Base-by-base conservation (phyloP, 345 rosid species). In the Gossypium arboreum region DNA sequence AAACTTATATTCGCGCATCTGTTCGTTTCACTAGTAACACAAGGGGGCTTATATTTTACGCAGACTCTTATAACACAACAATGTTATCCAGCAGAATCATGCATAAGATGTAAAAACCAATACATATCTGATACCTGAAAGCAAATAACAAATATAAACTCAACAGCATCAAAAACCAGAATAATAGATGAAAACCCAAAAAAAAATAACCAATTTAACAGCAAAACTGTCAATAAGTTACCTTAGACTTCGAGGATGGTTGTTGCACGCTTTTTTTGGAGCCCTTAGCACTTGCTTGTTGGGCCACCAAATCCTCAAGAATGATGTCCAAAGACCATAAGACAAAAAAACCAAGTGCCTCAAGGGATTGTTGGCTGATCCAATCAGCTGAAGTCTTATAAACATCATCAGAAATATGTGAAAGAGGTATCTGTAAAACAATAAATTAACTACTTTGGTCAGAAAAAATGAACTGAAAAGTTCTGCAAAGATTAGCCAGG, bases 331-430 rank as follows among this genome's bases (percentile, higher is more conserved):
- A 77, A 43, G 85, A 87, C 97, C 97, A 90, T 61, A 86, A 57
- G 4, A 92, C 80, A 71, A 90, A 90, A 39, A 86, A 74, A 51
- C 83, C 81, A 69, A 92, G 90, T 17, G 93, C 90, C 41, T 88
- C 94, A 44, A 80, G 17, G 15, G 94, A 83, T 15, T 79, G 88
- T 59, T 87, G 84, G 79, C 84, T 87, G 77, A 92, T 85, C 97
- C 97, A 92, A 57, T 92, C 94, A 29, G 79, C 79, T 1, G 97
- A 86, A 73, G 93, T 85, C 81, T 86, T 92, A 81, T 87, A 87
- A 51, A 91, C 90, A 44, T 80, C 81, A 66, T 91, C 90, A n/a
- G 94, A 83, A 77, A 91, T 82, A 81, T 91, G 89, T 25, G 86
- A 80, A 45, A 89, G 82, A 8, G 94, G 97, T 66, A 86, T 80